Evolutionary conservation across 2,329 filamentous ascomycete species (phyloP).

Genomic region (Ciborinia camelliae): DNA sequence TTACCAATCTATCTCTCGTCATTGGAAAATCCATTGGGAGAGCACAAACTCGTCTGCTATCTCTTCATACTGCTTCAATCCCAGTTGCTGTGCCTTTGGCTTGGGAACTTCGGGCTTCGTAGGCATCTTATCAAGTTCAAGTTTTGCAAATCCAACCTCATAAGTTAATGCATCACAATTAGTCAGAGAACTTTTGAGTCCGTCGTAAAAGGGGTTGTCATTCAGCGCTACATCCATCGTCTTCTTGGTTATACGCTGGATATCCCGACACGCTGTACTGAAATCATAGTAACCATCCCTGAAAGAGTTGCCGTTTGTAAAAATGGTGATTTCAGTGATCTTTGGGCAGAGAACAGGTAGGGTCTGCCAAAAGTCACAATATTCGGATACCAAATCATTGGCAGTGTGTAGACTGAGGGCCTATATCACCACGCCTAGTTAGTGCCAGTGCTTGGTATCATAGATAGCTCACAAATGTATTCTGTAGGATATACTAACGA

Average conservation of each 20-base stretch:
- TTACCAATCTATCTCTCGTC: not conserved
- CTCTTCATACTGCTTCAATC: not conserved
- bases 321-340: not conserved
- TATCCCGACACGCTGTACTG: not conserved
- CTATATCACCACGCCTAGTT: not conserved
- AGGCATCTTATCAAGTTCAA: no score
- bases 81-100: not conserved
- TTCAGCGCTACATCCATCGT: not conserved
- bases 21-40: not conserved
- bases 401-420: fast-evolving
- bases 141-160: not conserved
- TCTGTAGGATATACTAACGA: not conserved
- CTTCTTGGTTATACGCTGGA: not conserved
- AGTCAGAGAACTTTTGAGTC: not conserved
- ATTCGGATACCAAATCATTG: fast-evolving
- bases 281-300: not conserved
- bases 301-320: not conserved
- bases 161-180: not conserved
- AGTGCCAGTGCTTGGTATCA: not conserved
- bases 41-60: not conserved
- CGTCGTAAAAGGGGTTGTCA: fast-evolving
- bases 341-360: not conserved
- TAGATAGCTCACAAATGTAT: not conserved
- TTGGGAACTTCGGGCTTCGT: not conserved
- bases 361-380: not conserved